Conservation (phyloP, 2,329 filamentous ascomycete species). For the Neonectria hederae region DNA sequence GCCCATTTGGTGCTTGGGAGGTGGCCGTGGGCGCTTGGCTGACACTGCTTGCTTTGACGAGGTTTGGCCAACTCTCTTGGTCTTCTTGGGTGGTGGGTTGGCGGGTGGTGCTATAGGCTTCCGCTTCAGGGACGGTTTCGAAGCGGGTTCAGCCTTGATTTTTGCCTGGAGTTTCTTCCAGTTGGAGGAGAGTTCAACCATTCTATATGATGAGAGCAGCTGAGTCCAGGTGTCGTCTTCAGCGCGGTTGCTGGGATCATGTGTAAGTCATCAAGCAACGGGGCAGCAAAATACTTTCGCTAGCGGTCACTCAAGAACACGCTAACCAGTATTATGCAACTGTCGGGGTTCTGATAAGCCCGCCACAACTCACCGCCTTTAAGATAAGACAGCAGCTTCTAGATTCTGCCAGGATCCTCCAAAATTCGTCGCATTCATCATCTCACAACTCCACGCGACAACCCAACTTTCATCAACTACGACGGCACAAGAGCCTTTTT, state of each 20-base stretch:
- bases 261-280: constrained; percentile 13
- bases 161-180: constrained; percentile 81
- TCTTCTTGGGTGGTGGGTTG: constrained; percentile 39
- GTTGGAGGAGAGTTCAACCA: constrained; percentile 69
- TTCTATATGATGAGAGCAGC: constrained; percentile 26
- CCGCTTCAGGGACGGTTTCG: constrained; percentile 53
- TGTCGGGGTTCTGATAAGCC: constrained; percentile 35
- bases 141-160: constrained; percentile 58
- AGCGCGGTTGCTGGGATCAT: background rate
- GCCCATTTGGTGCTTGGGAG: constrained; percentile 59
- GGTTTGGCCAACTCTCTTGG: constrained; percentile 41
- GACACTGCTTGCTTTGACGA: constrained; percentile 13
- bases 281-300: constrained; percentile 8
- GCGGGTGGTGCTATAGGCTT: constrained; percentile 48
- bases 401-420: constrained; percentile 45
- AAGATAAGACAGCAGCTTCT: constrained; percentile 34
- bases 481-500: constrained; percentile 27
- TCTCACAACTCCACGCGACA: constrained; percentile 17
- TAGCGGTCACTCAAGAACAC: constrained; percentile 5
- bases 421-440: constrained; percentile 25
- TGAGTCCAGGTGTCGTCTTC: background rate
- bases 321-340: constrained; percentile 36
- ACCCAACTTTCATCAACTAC: constrained; percentile 40
- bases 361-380: constrained; percentile 36
- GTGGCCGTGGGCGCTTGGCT: constrained; percentile 19